Conservation (phyloP, 495 filamentous ascomycete genomes). For the Rhypophila decipiens region DNA sequence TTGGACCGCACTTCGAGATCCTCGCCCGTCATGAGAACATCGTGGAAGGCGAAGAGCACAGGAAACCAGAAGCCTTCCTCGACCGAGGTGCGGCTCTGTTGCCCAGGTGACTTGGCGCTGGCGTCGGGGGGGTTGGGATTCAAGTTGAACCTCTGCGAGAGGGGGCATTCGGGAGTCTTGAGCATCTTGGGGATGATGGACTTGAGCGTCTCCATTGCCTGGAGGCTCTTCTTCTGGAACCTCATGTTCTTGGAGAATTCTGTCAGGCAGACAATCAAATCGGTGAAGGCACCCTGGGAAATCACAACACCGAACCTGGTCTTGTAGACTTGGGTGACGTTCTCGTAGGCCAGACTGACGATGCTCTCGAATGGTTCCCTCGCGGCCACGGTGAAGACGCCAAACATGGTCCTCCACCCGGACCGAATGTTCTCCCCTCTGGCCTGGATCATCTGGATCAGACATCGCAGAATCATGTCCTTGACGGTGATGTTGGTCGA, state of each 20-base stretch:
- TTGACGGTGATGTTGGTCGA: slow-evolving; percentile 85
- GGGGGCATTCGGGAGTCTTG: slow-evolving; percentile 88
- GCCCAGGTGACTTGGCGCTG: slow-evolving; percentile 25
- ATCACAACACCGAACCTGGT: slow-evolving; percentile 95
- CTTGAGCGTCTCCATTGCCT: slow-evolving; percentile 92
- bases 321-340: slow-evolving; percentile 96
- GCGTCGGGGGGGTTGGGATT: slow-evolving; percentile 22
- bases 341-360: slow-evolving; percentile 93
- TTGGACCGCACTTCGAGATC: slow-evolving; percentile 96
- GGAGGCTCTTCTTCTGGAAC: slow-evolving; percentile 96
- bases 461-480: slow-evolving; percentile 93
- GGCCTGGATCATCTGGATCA: slow-evolving; percentile 98
- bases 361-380: slow-evolving; percentile 90
- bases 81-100: slow-evolving; percentile 58
- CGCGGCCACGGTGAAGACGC: slow-evolving; percentile 93
- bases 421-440: slow-evolving; percentile 92
- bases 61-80: slow-evolving; percentile 99
- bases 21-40: slow-evolving; percentile 98
- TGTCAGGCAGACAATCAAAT: slow-evolving; percentile 91
- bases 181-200: slow-evolving; percentile 90
- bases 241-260: slow-evolving; percentile 97
- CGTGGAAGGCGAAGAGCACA: slow-evolving; percentile 95
- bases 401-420: slow-evolving; percentile 99
- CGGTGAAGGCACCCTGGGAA: slow-evolving; percentile 91
- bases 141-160: slow-evolving; percentile 52